Base-by-base conservation (phyloP, 352 stramenopile species). In the Thalassiosira sp. region DNA sequence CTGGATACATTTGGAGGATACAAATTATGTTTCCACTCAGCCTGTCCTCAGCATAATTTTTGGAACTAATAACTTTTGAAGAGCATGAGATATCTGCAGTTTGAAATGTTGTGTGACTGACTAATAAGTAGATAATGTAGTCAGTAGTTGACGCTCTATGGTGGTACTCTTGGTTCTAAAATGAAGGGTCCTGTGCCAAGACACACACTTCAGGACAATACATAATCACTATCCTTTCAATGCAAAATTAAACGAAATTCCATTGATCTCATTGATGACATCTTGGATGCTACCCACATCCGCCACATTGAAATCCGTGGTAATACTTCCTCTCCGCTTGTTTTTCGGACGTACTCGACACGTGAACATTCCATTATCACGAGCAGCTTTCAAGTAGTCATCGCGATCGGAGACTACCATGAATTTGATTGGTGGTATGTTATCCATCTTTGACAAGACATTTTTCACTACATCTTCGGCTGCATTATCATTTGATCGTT, bases 251-350 rank as follows among this genome's bases (percentile, higher is more conserved):
- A 91, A 93, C 8, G 78, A 89, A 40, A 93, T 86, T 13, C 88
- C 88, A 78, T 90, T 90, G n/a, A 91, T 89, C 63, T 91, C 85
- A 79, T 93, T 86, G 15, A 91, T 81, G 8, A 91, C 77, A 45
- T 87, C 84, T 69, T 86, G 35, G 3, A 93, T 80, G 52, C 81
- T 59, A 8, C 46, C 56, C 13, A 91, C 63, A 67, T 76, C 70
- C 51, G 75, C 37, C 10, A 88, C 63, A 37, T 66, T 89, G 57
- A 89, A 91, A 65, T 89, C 84, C 5, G 88, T 74, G 20, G 88
- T 88, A 27, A 91, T 59, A 46, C 87, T 81, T 11, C 85, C 85
- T 7, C 86, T 61, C 37, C 69, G 57, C 22, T 49, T 68, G 69
- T 90, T 91, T 20, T 82, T 78, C 18, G 68, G 74, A 35, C 67